Percentiles rank a stretch among this genome's conserved stretches.
Conservation (phyloP, 2,329 filamentous ascomycete genomes). For the Tolypocladium capitatum region DNA sequence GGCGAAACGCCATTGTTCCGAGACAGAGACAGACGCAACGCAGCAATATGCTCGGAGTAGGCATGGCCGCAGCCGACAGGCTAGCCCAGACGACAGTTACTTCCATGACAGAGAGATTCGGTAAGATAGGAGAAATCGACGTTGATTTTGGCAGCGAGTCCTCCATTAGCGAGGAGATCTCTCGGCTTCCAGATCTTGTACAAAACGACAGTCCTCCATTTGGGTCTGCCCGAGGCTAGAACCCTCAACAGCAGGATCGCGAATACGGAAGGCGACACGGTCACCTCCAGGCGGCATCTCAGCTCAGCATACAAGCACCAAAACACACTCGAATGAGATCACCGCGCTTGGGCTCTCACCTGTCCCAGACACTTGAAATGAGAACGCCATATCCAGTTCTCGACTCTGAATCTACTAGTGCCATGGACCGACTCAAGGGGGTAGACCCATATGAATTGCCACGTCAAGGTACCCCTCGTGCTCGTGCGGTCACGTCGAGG, state of each 20-base stretch:
- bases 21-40: neutral
- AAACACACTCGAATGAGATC: neutral
- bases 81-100: neutral
- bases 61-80: neutral
- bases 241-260: neutral
- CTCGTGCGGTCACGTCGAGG: neutral
- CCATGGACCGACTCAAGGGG: neutral
- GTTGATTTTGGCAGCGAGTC: neutral
- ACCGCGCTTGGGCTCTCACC: neutral
- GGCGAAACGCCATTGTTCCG: neutral
- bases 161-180: neutral
- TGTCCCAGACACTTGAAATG: constrained; percentile 1
- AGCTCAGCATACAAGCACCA: neutral
- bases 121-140: neutral
- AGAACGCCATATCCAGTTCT: constrained; percentile 1
- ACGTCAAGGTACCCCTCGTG: neutral
- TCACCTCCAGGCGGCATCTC: neutral
- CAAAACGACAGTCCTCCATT: neutral
- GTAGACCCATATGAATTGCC: neutral
- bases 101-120: neutral
- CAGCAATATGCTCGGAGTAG: neutral
- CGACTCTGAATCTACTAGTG: neutral
- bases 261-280: neutral
- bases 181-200: neutral
- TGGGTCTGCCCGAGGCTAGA: neutral